Base-by-base conservation (phyloP, 305 asterid genomes). In the Vinca major region DNA sequence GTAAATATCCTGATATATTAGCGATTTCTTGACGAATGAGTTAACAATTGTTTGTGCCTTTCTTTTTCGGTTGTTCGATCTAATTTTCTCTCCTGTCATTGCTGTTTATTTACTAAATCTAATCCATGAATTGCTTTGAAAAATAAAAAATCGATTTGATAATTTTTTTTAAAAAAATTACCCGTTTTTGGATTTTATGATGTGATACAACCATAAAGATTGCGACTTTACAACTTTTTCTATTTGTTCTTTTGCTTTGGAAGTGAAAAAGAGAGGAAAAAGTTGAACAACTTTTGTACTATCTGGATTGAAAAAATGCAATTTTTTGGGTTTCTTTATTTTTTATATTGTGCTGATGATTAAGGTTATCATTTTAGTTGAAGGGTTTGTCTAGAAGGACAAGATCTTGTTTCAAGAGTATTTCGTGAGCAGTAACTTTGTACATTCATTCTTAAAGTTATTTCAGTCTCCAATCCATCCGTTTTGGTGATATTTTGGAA, bases 161-260 rank as follows among this genome's bases (percentile, higher is more conserved):
- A 57, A 61, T 52, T 33, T 44, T 63, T 67, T 26, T 26, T n/a
- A n/a, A 26, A 26, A 21, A 65, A 21, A 66, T 54, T 1, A 4
- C 58, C 10, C 44, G 69, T 41, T 73, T 67, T 71, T 51, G 75
- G 76, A 65, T 67, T 77, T 75, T 48, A 36, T 62, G 44, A 45
- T 26, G 58, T 51, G 69, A n/a, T 20, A 62, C 70, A 12, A 26
- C 65, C 13, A 19, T 60, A 66, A 87, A 79, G 79, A 72, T 80
- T 85, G 81, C 79, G 73, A 75, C 83, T 82, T 85, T 90, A 72
- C 74, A 62, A 68, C 77, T 79, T 81, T 80, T 41, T 82, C 77
- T 71, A 62, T 68, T 63, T 61, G 71, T 65, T 71, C 47, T 78
- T 53, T 62, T 52, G 63, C 33, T 26, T 26, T 26, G 33, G 33